Base-by-base conservation (phyloP, 495 filamentous ascomycete species). In the Cladorrhinum samala region DNA sequence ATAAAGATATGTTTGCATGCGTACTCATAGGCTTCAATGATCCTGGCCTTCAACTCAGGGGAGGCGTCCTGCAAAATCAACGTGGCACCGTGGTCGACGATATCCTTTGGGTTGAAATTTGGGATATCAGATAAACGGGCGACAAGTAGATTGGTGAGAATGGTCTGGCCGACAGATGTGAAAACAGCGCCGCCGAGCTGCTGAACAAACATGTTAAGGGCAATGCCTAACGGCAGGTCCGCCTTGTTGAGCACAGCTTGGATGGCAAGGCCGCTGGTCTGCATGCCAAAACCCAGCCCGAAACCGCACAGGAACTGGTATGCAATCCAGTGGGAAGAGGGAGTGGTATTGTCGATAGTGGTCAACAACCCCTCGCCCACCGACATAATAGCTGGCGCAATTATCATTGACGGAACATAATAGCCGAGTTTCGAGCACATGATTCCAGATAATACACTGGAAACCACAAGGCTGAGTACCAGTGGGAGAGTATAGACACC, bases 221-320 rank as follows among this genome's bases (percentile, higher is more conserved):
- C 71, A 20, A 83, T 73, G 20, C 83, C 85, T 2, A 76, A 82
- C 7, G 83, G 68, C 9, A 87, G 73, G 56, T 88, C 82, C 9
- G 70, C 67, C 20, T 64, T 65, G 0, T 73, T 63, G 5, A 89
- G 75, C 2, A 79, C 72, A 0, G 82, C 78, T 57, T 89, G 86
- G 6, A 81, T 81, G 6, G 83, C 83, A 37, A 89, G 73, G 19
- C 72, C 73, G 0, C 79, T 68, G 42, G 83, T 80, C 62, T 91
- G 87, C 77, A 89, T 79, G n/a, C 86, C 85, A 8, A 81, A 68
- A 0, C 88, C 88, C 5, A 89, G 61, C 6, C 87, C 88, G 9
- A 86, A 74, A 30, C 88, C 88, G 45, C 75, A 79, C n/a, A 91
- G 53, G 49, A 87, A 73, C 59, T 90, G 85, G 63, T 80, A 89